A percentile compares a stretch with the other conserved stretches of the same genome.
These are phyloP conservation scores for Colletotrichum tropicale DNA, from an alignment of 2,329 filamentous ascomycete species.

Conservation along the genomic window DNA sequence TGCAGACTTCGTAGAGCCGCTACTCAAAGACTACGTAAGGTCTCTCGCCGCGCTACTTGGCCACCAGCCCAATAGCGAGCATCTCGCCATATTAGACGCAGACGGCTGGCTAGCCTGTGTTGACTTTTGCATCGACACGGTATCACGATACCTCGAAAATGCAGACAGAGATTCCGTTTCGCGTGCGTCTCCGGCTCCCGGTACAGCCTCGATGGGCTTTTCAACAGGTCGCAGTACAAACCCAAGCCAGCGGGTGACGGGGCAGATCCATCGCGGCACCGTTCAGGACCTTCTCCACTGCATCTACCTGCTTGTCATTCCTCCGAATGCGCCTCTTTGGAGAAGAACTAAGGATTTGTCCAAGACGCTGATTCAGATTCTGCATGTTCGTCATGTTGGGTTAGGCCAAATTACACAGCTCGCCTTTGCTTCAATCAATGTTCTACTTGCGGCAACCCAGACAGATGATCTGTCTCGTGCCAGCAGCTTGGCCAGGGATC, in stretches of 20 bases:
- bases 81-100: constrained; percentile 62
- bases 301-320: constrained; percentile 66
- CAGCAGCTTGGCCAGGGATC: constrained; percentile 59
- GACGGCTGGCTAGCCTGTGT: constrained; percentile 72
- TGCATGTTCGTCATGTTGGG: constrained; percentile 63
- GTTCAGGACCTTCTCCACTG: constrained; percentile 65
- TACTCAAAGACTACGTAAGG: constrained; percentile 81
- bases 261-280: constrained; percentile 22
- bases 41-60: constrained; percentile 73
- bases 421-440: constrained; percentile 78
- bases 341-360: constrained; percentile 61
- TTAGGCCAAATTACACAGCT: constrained; percentile 70
- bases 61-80: constrained; percentile 79
- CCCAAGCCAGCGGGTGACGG: constrained; percentile 24
- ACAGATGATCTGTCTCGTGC: constrained; percentile 72
- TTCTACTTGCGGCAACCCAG: constrained; percentile 67
- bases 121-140: constrained; percentile 72
- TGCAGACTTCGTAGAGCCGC: constrained; percentile 63
- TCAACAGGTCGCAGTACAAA: constrained; percentile 30
- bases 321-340: constrained; percentile 70
- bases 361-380: constrained; percentile 60
- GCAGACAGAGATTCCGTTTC: constrained; percentile 39
- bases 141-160: constrained; percentile 57
- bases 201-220: constrained; percentile 31
- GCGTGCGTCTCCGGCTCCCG: constrained; percentile 53